Evolutionary conservation across 2,329 filamentous ascomycete species (phyloP).

Genomic region (Cercospora sp.): DNA sequence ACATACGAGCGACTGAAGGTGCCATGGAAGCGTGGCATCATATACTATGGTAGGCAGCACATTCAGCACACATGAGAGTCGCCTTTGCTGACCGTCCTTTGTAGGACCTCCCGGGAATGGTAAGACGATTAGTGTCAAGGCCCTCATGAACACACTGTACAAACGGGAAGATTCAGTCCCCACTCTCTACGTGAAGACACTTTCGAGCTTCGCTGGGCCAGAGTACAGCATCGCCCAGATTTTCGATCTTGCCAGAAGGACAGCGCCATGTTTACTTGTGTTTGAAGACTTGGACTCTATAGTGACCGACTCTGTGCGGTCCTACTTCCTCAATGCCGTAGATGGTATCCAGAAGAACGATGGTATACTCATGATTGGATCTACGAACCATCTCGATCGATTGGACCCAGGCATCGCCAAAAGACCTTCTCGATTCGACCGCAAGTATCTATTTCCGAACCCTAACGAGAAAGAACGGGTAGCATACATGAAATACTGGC

Average conservation of each 20-base stretch:
- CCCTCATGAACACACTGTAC: conserved; percentile 65
- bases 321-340: conserved; percentile 72
- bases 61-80: conserved; percentile 44
- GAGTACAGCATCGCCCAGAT: conserved; percentile 57
- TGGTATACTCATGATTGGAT: conserved; percentile 63
- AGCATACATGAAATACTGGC: conserved; percentile 64
- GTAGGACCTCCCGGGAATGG: conserved; percentile 62
- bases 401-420: conserved; percentile 65
- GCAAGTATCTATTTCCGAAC: conserved; percentile 65
- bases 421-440: conserved; percentile 65
- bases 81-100: conserved; percentile 28
- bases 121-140: conserved; percentile 71
- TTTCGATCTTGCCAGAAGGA: conserved; percentile 60
- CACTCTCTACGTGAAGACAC: conserved; percentile 62
- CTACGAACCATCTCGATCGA: conserved; percentile 56
- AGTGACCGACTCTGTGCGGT: conserved; percentile 60
- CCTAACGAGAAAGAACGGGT: conserved; percentile 57
- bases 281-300: conserved; percentile 72
- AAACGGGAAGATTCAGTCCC: conserved; percentile 55
- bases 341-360: conserved; percentile 70
- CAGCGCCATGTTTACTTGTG: conserved; percentile 68
- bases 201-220: conserved; percentile 53
- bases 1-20: conserved; percentile 63
- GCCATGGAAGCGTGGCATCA: conserved; percentile 70
- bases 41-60: conserved; percentile 57